Conservation (phyloP, 169 alveolate species). For the Cyclospora cayetanensis region DNA sequence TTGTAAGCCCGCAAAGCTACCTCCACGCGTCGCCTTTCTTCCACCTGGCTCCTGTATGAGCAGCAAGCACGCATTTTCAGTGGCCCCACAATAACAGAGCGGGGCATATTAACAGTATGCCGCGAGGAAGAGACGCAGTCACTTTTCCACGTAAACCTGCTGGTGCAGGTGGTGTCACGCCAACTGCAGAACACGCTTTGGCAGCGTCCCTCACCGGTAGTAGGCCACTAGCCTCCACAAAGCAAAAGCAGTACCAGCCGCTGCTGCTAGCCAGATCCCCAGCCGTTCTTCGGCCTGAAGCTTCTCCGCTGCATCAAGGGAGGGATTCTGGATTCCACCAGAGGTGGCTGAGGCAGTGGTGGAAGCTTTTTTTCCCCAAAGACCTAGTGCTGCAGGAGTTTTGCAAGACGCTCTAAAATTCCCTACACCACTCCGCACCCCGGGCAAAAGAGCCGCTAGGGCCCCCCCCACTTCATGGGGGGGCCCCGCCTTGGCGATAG, state of each 20-base stretch:
- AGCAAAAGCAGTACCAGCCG: neutral
- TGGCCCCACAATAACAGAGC: neutral
- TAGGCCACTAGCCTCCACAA: neutral
- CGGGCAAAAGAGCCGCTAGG: neutral
- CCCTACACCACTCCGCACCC: too few relatives aligned
- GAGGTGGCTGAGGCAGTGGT: too few relatives aligned
- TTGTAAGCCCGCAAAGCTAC: conserved; percentile 1
- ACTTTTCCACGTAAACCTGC: neutral
- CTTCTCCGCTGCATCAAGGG: neutral
- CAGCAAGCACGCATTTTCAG: neutral
- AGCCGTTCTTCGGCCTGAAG: neutral
- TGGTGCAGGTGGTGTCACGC: neutral
- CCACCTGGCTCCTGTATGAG: neutral
- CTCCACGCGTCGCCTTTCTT: neutral
- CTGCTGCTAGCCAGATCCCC: neutral
- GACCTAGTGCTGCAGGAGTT: too few relatives aligned
- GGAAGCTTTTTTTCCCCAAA: too few relatives aligned
- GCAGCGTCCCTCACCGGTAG: neutral
- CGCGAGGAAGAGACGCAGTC: neutral
- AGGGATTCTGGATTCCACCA: neutral
- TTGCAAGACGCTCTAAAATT: too few relatives aligned
- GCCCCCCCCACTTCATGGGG: neutral
- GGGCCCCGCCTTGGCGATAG: too few relatives aligned
- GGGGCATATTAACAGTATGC: neutral
- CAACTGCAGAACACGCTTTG: neutral